phyloP scores from a whole-genome alignment of 768 basidiomycete genomes.

The Termitomyces sp. region DNA sequence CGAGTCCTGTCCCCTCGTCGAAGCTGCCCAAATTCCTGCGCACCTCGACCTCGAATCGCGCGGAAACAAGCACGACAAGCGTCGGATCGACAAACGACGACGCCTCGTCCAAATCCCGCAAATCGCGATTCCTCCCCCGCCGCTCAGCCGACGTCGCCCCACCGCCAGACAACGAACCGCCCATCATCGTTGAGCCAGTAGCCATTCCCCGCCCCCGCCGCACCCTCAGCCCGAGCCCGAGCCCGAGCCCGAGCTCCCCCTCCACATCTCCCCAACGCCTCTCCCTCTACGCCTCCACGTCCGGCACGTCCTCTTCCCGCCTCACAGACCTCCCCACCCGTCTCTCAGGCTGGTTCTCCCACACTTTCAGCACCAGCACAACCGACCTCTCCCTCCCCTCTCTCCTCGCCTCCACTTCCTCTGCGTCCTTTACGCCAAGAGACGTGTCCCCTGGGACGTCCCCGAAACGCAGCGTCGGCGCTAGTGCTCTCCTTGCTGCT shows the following conservation, averaged over 20 bases:
- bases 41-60: constrained; percentile 48
- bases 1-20: constrained; percentile 22
- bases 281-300: constrained; percentile 40
- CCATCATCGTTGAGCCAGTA: constrained; percentile 65
- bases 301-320: constrained; percentile 31
- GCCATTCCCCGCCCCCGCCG: constrained; percentile 48
- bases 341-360: constrained; percentile 78
- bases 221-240: constrained; percentile 29
- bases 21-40: constrained; percentile 70
- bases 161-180: constrained; percentile 30
- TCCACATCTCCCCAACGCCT: constrained; percentile 8
- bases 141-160: constrained; percentile 9
- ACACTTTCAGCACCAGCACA: constrained; percentile 69
- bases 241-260: not conserved
- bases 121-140: constrained; percentile 29
- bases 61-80: constrained; percentile 45
- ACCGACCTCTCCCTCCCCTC: constrained; percentile 68
- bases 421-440: constrained; percentile 23
- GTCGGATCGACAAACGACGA: too few species aligned
- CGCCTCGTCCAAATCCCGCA: constrained; percentile 25
- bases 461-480: constrained; percentile 25
- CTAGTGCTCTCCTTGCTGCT: constrained; percentile 53
- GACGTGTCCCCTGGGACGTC: constrained; percentile 7
- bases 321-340: constrained; percentile 69
- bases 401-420: constrained; percentile 38